phyloP scores from a whole-genome alignment of 352 stramenopile genomes.

The Blastocystis sp. region DNA sequence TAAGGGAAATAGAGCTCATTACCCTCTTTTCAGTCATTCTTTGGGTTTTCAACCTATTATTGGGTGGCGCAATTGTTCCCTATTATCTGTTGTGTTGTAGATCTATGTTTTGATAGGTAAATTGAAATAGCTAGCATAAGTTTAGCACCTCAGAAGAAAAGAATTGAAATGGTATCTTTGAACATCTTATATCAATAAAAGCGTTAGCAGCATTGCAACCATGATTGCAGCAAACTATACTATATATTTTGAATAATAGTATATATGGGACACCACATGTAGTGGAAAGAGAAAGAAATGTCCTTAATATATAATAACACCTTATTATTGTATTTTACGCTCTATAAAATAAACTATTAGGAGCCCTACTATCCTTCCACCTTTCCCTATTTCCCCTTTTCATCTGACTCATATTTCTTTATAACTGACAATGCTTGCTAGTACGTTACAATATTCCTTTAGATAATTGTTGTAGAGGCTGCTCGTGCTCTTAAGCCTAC shows the following conservation, averaged over 20 bases:
- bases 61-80: neutral
- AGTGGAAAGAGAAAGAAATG: neutral
- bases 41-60: neutral
- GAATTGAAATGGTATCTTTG: no score
- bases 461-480: neutral
- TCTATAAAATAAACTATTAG: neutral
- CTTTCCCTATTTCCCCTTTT: neutral
- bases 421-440: neutral
- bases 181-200: no score
- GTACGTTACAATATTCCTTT: neutral
- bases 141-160: no score
- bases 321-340: neutral
- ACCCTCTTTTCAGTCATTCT: neutral
- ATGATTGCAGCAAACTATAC: no score
- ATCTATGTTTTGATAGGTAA: no score
- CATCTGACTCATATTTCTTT: neutral
- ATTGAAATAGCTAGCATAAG: no score
- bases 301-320: neutral
- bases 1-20: neutral
- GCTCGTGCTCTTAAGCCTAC: slow-evolving; percentile 5
- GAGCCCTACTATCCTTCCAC: neutral
- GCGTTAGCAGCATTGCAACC: no score
- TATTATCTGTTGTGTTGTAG: no score
- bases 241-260: no score
- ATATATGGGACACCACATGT: neutral